Conservation (phyloP, 305 asterid species). For the Fraxinus sp. region DNA sequence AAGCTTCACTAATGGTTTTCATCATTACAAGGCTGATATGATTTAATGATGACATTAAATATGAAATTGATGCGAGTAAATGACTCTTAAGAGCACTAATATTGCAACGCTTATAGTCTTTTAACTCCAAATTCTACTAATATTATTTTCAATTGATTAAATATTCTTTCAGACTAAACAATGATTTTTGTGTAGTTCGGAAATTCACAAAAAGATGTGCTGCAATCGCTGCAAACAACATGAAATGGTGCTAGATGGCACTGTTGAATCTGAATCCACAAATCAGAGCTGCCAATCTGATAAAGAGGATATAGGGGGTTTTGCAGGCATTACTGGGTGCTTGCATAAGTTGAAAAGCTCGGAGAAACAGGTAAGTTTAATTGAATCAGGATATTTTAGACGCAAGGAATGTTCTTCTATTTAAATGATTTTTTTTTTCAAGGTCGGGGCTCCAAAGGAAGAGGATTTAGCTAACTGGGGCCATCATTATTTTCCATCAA, state of each 20-base stretch:
- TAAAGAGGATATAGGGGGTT: slow-evolving; percentile 90
- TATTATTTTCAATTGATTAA: background rate
- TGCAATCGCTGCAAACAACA: slow-evolving; percentile 65
- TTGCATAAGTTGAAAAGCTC: slow-evolving; percentile 56
- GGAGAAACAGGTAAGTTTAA: slow-evolving; percentile 64
- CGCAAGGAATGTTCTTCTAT: slow-evolving; percentile 17
- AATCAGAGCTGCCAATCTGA: slow-evolving; percentile 36
- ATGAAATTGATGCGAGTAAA: background rate
- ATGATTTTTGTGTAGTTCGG: slow-evolving; percentile 57
- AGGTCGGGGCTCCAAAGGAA: slow-evolving; percentile 96
- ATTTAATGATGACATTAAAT: slow-evolving; percentile 10
- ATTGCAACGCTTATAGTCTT: background rate
- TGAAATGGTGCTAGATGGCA: slow-evolving; percentile 34
- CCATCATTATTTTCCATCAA: slow-evolving; percentile 75
- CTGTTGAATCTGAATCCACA: slow-evolving; percentile 29
- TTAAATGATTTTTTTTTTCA: slow-evolving; percentile 18
- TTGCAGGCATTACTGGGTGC: slow-evolving; percentile 79
- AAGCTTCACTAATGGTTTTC: background rate
- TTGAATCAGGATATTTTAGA: slow-evolving; percentile 14
- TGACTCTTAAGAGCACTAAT: background rate
- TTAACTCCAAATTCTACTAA: slow-evolving; percentile 11
- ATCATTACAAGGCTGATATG: background rate
- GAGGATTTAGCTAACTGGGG: slow-evolving; percentile 94
- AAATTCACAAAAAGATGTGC: slow-evolving; percentile 86
- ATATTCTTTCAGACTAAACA: slow-evolving; percentile 17